Conservation (phyloP, 345 rosid genomes). For the Aethionema arabicum region DNA sequence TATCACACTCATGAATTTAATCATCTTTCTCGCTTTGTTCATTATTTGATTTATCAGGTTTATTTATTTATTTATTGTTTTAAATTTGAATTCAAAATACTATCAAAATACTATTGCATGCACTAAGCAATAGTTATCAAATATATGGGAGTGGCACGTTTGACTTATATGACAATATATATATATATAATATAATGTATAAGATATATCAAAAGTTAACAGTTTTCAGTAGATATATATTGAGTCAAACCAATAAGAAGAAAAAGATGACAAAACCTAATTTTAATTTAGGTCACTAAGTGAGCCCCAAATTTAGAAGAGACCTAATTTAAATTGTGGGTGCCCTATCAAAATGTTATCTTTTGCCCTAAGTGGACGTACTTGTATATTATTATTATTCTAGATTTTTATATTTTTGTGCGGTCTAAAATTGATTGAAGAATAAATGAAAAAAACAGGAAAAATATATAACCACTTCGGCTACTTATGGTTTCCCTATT, state of each 20-base stretch:
- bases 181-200: too few relatives aligned
- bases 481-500: constrained; percentile 26
- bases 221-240: constrained; percentile 7
- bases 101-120: constrained; percentile 26
- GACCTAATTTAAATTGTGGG: constrained; percentile 33
- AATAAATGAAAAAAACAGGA: constrained; percentile 4
- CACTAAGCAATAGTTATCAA: constrained; percentile 25
- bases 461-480: constrained; percentile 1
- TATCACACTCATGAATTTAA: not conserved
- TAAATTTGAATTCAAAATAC: constrained; percentile 11
- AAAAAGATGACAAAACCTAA: constrained; percentile 35
- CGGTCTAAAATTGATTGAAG: constrained; percentile 22
- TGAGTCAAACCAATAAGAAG: constrained; percentile 25
- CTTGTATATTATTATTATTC: constrained; percentile 30
- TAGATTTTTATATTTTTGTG: constrained; percentile 16
- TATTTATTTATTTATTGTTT: not conserved
- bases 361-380: constrained; percentile 30
- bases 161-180: constrained; percentile 24
- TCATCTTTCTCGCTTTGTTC: too few relatives aligned
- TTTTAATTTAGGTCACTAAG: constrained; percentile 38
- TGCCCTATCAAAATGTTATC: constrained; percentile 34
- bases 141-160: constrained; percentile 25
- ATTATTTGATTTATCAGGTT: not conserved
- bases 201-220: constrained; percentile 17
- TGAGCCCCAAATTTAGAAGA: constrained; percentile 27